Percentiles rank a stretch among this genome's conserved stretches.
Conservation (phyloP, 2,329 filamentous ascomycete genomes). For the Fusarium nematophilum region DNA sequence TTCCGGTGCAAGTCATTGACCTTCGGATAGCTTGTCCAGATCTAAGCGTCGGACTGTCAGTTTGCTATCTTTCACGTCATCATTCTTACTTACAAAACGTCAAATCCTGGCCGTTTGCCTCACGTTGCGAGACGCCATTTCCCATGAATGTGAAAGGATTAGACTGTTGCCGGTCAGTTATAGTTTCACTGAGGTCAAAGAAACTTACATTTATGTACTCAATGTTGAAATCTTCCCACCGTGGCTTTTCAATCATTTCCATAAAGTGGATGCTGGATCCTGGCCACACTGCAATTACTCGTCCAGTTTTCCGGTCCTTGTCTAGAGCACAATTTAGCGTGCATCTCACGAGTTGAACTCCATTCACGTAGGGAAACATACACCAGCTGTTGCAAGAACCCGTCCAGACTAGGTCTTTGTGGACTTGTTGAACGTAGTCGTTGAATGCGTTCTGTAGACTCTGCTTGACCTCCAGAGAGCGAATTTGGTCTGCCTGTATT, state of each 20-base stretch:
- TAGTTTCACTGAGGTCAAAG: neutral
- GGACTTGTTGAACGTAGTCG: neutral
- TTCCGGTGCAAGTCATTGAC: too few relatives aligned
- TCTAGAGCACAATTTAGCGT: neutral
- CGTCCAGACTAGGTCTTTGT: conserved; percentile 5
- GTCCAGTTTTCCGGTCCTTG: neutral
- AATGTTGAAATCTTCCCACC: conserved; percentile 1
- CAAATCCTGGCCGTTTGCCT: neutral
- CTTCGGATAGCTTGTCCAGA: too few relatives aligned
- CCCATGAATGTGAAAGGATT: conserved; percentile 5
- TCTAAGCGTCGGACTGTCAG: too few relatives aligned
- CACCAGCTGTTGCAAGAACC: conserved; percentile 9
- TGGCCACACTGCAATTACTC: conserved; percentile 2
- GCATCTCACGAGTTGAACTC: neutral
- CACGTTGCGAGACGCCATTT: conserved; percentile 4
- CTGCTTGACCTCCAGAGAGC: neutral
- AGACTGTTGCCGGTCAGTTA: neutral
- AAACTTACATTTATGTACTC: neutral
- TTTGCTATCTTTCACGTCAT: too few relatives aligned
- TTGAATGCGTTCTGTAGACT: neutral
- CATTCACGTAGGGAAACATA: too few relatives aligned
- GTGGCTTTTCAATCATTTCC: conserved; percentile 5
- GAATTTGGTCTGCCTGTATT: neutral
- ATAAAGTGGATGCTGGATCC: conserved; percentile 3
- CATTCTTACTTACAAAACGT: neutral